Evolutionary conservation across 1,284 basidiomycete species (phyloP), one percentile per base, ranked within the genome.

Genomic region (Tranzscheliella williamsii): DNA sequence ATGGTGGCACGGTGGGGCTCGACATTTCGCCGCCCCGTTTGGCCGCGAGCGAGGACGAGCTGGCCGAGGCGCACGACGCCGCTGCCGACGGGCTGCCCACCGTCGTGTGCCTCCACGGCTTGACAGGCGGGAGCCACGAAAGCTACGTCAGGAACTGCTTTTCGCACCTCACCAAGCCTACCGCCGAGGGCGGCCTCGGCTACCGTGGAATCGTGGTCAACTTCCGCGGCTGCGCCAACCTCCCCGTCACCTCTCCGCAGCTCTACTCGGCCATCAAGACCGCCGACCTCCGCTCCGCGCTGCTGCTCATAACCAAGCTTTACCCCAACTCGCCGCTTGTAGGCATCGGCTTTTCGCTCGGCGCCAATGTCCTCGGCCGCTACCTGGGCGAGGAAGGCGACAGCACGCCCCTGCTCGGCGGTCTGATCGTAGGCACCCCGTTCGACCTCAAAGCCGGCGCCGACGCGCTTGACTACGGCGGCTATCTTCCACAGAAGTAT

Each of bases 311-410:
- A 41, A 82, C 86, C 5, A 79, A 84, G 50, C 79, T 81, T 50
- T 93, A 87, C 70, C 92, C 95, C 2, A 79, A 83, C 18, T 90
- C 92, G 0, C 88, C 87, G 6, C 80, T 97, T 30, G 80, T 93
- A 24, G 94, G 90, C 11, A 80, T 95, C 22, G 91, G 91, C 5
- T 98, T 96, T 80, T 95, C 91, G 3, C 84, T 99, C 36, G 95
- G 94, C 40, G 90, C 92, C 29, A 90, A 91, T 71, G 87, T 97
- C 32, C 80, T 98, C 57, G 87, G 90, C n/a, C 85, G 90, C 57
- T 96, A 95, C 78, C 81, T 94, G 38, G 91, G 89, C 5, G 87
- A 95, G 78, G 88, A 93, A 73, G 88, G 88, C 8, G 82, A 84
- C n/a, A 72, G 81, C 8, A 88, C 86, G 53, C 85, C 90, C n/a